These are phyloP conservation scores for Aspergillus niger DNA, from an alignment of 2,329 filamentous ascomycete species.

Conservation along the genomic window DNA sequence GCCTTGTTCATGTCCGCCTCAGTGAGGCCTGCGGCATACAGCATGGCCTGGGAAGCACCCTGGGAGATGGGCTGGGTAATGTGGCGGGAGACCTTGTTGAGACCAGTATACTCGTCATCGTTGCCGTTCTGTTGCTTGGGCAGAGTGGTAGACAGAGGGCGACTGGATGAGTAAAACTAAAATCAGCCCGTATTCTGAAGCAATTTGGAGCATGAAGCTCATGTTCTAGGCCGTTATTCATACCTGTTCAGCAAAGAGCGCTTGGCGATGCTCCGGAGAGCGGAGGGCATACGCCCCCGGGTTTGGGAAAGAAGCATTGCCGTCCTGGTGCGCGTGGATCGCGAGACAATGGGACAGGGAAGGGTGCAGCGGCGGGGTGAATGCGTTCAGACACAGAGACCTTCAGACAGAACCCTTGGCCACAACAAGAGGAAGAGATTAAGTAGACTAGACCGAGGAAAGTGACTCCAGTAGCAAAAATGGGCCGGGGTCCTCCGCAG, in stretches of 20 bases:
- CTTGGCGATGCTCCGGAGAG: slow-evolving; percentile 29
- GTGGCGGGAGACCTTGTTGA: slow-evolving; percentile 80
- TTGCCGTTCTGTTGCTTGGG: slow-evolving; percentile 44
- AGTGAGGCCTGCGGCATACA: slow-evolving; percentile 88
- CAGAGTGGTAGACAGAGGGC: slow-evolving; percentile 47
- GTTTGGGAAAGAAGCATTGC: slow-evolving; percentile 22
- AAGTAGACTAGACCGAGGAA: background rate
- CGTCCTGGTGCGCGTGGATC: slow-evolving; percentile 4
- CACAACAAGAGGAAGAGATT: slow-evolving; percentile 1
- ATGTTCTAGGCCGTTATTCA: slow-evolving; percentile 6
- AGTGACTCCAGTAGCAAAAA: slow-evolving; percentile 9
- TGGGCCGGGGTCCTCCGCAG: slow-evolving; percentile 8
- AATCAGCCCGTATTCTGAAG: background rate
- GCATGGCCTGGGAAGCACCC: slow-evolving; percentile 97
- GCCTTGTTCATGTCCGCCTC: slow-evolving; percentile 92
- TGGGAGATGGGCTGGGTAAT: slow-evolving; percentile 98
- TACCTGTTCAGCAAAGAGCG: slow-evolving; percentile 12
- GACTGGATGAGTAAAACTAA: slow-evolving; percentile 25
- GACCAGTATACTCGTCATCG: slow-evolving; percentile 52
- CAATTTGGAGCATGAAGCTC: slow-evolving; percentile 4
- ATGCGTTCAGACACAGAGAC: background rate
- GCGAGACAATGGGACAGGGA: background rate
- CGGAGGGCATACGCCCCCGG: slow-evolving; percentile 29
- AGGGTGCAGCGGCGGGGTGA: background rate
- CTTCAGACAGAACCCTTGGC: background rate